A percentile compares a stretch with the other conserved stretches of the same genome.
phyloP scores from a whole-genome alignment of 352 stramenopile genomes.

The Phytophthora niederhauseri region DNA sequence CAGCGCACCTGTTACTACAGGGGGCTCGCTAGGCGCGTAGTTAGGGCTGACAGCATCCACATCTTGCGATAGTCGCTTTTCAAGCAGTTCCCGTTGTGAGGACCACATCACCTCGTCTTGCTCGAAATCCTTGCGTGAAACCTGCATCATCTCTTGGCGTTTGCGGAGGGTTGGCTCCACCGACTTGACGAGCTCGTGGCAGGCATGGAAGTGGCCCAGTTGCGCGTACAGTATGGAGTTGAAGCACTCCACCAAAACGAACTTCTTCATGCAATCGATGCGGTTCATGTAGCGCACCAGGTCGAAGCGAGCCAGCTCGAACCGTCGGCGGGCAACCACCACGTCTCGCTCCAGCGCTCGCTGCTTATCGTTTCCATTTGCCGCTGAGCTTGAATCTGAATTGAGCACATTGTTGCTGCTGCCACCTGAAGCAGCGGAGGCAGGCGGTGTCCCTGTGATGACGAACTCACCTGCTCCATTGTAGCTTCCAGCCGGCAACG shows the following conservation, averaged over 20 bases:
- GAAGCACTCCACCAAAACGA: constrained; percentile 84
- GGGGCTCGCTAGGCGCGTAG: constrained; percentile 24
- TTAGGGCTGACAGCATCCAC: constrained; percentile 39
- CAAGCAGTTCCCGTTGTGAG: constrained; percentile 66
- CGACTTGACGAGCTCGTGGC: constrained; percentile 81
- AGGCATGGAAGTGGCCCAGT: constrained; percentile 80
- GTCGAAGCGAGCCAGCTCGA: constrained; percentile 87
- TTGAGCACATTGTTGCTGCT: constrained; percentile 29
- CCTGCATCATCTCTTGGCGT: constrained; percentile 75
- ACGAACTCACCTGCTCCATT: constrained; percentile 21
- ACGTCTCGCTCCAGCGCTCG: constrained; percentile 74
- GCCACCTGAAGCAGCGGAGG: constrained; percentile 16
- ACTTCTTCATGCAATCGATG: constrained; percentile 86
- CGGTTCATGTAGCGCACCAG: constrained; percentile 85
- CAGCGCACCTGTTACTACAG: constrained; percentile 9
- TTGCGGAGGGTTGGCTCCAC: constrained; percentile 70
- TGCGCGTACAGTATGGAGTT: constrained; percentile 86
- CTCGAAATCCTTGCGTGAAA: constrained; percentile 68
- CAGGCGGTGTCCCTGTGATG: constrained; percentile 26
- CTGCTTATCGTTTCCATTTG: constrained; percentile 39
- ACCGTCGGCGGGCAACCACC: constrained; percentile 60
- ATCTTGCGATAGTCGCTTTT: constrained; percentile 59
- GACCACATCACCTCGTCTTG: constrained; percentile 80
- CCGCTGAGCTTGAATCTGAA: constrained; percentile 16
- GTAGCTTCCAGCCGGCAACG: constrained; percentile 18